A percentile compares a stretch with the other conserved stretches of the same genome.
Evolutionary conservation across 2,329 filamentous ascomycete genomes (phyloP).

Genomic region (Colletotrichum godetiae): DNA sequence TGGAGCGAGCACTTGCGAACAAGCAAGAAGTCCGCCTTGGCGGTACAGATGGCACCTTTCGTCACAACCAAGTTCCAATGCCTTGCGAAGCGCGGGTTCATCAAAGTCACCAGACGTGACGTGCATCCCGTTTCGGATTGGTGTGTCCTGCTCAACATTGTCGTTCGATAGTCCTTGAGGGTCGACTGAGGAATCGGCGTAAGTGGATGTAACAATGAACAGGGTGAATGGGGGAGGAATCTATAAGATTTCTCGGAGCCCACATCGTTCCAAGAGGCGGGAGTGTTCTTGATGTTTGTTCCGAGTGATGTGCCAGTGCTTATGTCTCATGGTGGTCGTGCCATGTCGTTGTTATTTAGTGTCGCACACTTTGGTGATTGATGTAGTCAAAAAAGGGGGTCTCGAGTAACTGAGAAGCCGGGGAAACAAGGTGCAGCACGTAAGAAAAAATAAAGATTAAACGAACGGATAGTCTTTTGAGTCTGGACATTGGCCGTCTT

Average conservation of each 20-base stretch:
- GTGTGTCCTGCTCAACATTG: neutral
- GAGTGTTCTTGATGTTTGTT: neutral
- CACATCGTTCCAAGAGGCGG: neutral
- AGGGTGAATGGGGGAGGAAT: neutral
- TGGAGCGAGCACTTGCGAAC: neutral
- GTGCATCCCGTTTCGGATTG: neutral
- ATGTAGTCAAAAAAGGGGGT: neutral
- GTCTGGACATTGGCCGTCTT: conserved; percentile 1
- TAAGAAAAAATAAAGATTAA: neutral
- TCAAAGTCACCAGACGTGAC: neutral
- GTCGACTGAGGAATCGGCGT: neutral
- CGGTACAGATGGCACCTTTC: neutral
- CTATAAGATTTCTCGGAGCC: neutral
- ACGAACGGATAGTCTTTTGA: conserved; percentile 4
- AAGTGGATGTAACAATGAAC: neutral
- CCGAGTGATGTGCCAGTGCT: neutral
- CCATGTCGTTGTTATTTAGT: neutral
- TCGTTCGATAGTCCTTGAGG: neutral
- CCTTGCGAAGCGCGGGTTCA: neutral
- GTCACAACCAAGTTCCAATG: neutral
- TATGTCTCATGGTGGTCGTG: neutral
- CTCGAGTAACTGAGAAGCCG: neutral
- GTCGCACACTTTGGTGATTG: neutral
- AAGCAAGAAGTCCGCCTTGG: neutral
- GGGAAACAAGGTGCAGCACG: neutral